Base-by-base conservation (phyloP, 2,329 filamentous ascomycete species). In the Cladorrhinum sp. region DNA sequence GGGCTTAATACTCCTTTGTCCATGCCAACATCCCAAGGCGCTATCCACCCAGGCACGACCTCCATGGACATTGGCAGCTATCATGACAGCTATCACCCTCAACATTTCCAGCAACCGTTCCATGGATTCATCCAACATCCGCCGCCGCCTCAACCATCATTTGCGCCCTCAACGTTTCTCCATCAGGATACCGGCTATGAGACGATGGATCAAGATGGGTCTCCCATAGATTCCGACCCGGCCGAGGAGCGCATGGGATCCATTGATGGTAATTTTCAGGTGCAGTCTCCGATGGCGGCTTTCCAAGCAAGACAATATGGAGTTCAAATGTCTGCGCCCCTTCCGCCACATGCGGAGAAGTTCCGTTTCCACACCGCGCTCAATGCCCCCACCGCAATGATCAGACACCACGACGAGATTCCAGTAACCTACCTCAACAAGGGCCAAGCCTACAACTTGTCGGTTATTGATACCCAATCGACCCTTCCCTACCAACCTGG, bases 391-490 rank as follows among this genome's bases (percentile, higher is more conserved):
- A 99, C 95, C 0, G 95, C 95, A 7, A 99, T 98, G 95, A 89
- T 96, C 71, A 96, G 90, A 73, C 87, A 92, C 64, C 77, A 86
- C 1, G 90, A 96, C 62, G 94, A 98, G 73, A 96, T 98, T 23
- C 95, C 95, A 0, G 86, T 98, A n/a, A 97, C 94, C 0, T 99
- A 99, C 72, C 83, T 99, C 18, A 99, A 99, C 78, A 98, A 98
- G 75, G 93, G 94, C 23, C 94, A 98, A 73, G 91, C 92, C 16
- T 99, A 99, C 73, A 90, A 91, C 0, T 80, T 99, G 18, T 90
- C 90, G 2, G 84, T 99, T 26, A 80, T 90, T 52, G 95, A 99
- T 71, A 95, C 90, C 0, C 80, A 81, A 5, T 84, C 89, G 1
- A 79, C 82, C 1, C 76, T 87, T 3, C 81, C 85, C 2, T 77